Evolutionary conservation across 805 yeast genomes (phyloP).

Genomic region (Cyberlindnera maclurae): DNA sequence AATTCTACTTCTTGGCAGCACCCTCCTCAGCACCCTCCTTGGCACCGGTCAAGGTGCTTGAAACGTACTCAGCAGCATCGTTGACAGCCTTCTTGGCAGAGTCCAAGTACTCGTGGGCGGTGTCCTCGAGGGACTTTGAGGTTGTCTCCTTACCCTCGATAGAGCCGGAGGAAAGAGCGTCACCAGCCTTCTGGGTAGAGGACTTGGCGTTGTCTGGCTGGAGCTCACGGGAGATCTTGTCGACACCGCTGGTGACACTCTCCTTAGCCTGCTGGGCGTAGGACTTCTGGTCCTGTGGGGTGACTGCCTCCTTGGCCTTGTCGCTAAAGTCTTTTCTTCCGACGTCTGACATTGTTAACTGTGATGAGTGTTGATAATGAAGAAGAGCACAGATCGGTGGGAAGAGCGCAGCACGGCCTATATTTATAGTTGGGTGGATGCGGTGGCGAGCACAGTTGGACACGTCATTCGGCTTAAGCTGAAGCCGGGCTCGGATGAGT

Average conservation of each 20-base stretch:
- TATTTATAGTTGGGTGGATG: too few species aligned
- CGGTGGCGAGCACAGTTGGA: too few species aligned
- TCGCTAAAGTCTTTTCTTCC: constrained; percentile 75
- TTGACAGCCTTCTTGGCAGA: constrained; percentile 46
- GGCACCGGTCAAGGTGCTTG: constrained; percentile 49
- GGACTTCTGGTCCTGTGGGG: constrained; percentile 67
- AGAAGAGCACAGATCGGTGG: too few species aligned
- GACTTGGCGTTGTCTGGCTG: constrained; percentile 69
- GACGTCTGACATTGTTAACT: constrained; percentile 33
- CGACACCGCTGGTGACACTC: constrained; percentile 56
- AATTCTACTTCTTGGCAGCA: too few species aligned
- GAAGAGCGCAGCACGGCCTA: too few species aligned
- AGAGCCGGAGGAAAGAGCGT: constrained; percentile 48
- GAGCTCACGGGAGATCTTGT: constrained; percentile 49
- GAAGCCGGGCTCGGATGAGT: too few species aligned
- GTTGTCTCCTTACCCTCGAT: constrained; percentile 35
- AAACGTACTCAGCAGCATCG: constrained; percentile 38
- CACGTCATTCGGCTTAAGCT: too few species aligned
- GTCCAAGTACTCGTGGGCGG: constrained; percentile 52
- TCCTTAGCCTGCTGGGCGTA: constrained; percentile 65
- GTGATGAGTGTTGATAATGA: too few species aligned
- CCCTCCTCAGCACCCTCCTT: constrained; percentile 33
- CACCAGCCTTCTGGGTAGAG: constrained; percentile 59
- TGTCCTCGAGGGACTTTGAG: constrained; percentile 40
- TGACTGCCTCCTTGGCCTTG: constrained; percentile 58